Base-by-base conservation (phyloP, 257 asterid genomes). In the Lycium barbarum region DNA sequence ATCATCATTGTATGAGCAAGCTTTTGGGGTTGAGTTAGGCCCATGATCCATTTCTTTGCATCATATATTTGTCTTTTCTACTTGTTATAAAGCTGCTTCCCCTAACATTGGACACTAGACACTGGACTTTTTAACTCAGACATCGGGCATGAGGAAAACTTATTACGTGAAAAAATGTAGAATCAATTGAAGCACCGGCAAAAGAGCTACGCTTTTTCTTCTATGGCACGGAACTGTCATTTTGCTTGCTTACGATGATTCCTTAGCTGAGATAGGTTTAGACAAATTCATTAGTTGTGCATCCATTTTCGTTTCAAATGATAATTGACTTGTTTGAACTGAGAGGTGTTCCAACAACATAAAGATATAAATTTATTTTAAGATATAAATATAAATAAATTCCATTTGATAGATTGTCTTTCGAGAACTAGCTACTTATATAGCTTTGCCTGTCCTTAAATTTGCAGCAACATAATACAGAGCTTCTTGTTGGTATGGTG, bases 401-500 rank as follows among this genome's bases (percentile, higher is more conserved):
- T 72, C 57, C 36, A 18, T 40, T 20, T 83, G 66, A 26, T 54
- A 9, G 35, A 7, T 59, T 14, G 35, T 63, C n/a, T 18, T 13
- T 40, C 12, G 82, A 80, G 49, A 61, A 87, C 35, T 22, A 59
- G 53, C 20, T 40, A 84, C 61, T 89, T 35, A 85, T 14, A 80
- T 79, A 72, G 82, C 49, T 40, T 40, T 84, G 51, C 38, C 33
- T 83, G 83, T 67, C 74, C 79, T 62, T 40, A 17, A 26, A 57
- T 85, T 45, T 92, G 90, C 94, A 96, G 99, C 89, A 96, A 88
- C 91, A 89, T 89, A 95, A 96, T 84, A 93, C 98, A 0, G 95
- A 91, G 85, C 93, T 96, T 88, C 87, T 95, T 62, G 88, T 93
- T 66, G 85, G 83, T 84, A 93, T 96, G 98, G 93, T 95, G 84